Conservation (phyloP, 192 early-diverging fungal genomes). For the Coemansia sp. region DNA sequence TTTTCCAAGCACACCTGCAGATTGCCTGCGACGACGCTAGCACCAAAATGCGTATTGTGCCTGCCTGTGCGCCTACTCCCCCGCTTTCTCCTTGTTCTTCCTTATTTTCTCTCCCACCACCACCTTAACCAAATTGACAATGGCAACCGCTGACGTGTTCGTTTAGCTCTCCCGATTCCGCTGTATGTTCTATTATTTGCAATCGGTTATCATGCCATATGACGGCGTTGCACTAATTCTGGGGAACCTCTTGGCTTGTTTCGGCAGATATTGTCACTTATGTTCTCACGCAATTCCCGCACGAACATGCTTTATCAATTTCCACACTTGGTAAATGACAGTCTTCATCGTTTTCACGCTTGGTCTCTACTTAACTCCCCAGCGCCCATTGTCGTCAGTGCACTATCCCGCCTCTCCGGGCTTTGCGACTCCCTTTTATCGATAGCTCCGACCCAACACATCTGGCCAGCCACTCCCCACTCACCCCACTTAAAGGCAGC, state of each 20-base stretch:
- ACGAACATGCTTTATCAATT: neutral
- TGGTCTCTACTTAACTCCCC: neutral
- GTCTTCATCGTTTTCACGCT: neutral
- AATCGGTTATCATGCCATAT: neutral
- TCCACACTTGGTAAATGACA: neutral
- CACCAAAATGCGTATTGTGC: neutral
- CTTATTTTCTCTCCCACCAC: neutral
- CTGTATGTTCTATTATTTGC: neutral
- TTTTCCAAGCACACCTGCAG: neutral
- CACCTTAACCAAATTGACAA: neutral
- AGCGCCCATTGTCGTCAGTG: neutral
- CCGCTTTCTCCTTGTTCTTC: neutral
- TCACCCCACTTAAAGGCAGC: conserved; percentile 5
- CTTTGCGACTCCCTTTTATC: neutral
- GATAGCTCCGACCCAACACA: neutral
- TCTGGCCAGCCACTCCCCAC: neutral
- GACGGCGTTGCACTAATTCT: neutral
- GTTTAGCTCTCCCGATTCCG: neutral
- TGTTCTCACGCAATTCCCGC: neutral
- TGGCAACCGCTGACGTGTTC: neutral
- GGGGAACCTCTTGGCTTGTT: neutral
- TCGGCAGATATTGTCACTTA: neutral
- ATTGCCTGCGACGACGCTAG: neutral
- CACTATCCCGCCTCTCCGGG: neutral
- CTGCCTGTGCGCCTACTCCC: neutral